These are phyloP conservation scores for Ceratobasidium papillatum DNA, from an alignment of 1,284 basidiomycete species.

Conservation along the genomic window DNA sequence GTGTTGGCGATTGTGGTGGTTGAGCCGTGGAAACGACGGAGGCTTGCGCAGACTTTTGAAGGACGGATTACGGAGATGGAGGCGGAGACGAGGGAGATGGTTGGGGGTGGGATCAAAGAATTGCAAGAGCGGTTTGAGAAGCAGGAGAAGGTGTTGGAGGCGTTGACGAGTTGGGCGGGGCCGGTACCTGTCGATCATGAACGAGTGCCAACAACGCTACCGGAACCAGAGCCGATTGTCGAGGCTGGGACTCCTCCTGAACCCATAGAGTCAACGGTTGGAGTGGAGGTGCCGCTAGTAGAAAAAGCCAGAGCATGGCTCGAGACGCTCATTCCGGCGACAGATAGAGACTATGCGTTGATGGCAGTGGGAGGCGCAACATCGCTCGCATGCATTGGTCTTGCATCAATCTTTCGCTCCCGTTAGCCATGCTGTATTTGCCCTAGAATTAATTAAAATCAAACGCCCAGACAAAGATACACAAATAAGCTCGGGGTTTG, in stretches of 20 bases:
- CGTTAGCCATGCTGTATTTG: neutral
- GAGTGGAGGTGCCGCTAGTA: neutral
- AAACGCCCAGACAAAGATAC: neutral
- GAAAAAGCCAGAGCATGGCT: slow-evolving; percentile 3
- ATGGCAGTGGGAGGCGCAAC: slow-evolving; percentile 13
- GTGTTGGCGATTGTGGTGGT: slow-evolving; percentile 86
- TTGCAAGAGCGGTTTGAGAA: slow-evolving; percentile 62
- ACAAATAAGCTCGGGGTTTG: slow-evolving; percentile 13
- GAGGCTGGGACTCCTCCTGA: neutral
- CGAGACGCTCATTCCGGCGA: neutral
- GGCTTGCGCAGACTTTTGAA: slow-evolving; percentile 87
- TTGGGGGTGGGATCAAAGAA: slow-evolving; percentile 60
- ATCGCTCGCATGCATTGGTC: neutral
- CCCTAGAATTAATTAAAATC: neutral
- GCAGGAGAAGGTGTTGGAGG: slow-evolving; percentile 57
- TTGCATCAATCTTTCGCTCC: slow-evolving; percentile 5
- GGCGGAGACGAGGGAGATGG: slow-evolving; percentile 59
- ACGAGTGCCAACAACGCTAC: neutral
- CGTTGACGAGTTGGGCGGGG: slow-evolving; percentile 21
- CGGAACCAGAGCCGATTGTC: neutral
- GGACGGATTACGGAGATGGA: slow-evolving; percentile 81
- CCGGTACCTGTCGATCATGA: slow-evolving; percentile 28
- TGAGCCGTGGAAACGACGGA: slow-evolving; percentile 91
- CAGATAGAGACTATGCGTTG: slow-evolving; percentile 29
- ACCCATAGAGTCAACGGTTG: neutral